phyloP scores from a whole-genome alignment of 1,284 basidiomycete species.

The Tilletia setariae region DNA sequence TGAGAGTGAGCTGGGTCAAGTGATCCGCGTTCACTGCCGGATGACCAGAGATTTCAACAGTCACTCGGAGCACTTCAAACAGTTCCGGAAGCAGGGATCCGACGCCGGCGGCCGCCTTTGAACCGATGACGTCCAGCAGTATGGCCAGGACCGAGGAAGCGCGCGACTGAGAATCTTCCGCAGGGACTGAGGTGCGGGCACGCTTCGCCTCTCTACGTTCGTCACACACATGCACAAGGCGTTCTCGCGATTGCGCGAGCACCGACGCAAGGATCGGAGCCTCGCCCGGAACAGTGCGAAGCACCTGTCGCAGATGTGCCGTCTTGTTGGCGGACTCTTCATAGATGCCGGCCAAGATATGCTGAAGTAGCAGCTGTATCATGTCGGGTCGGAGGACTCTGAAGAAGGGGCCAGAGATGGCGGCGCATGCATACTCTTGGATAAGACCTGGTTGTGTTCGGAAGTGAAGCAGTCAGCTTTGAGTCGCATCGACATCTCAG shows the following conservation, averaged over 20 bases:
- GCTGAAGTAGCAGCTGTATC: slow-evolving; percentile 62
- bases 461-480: background rate
- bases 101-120: background rate
- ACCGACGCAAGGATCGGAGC: slow-evolving; percentile 63
- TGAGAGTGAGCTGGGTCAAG: slow-evolving; percentile 75
- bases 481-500: slow-evolving; percentile 10
- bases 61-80: slow-evolving; percentile 69
- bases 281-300: slow-evolving; percentile 37
- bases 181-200: slow-evolving; percentile 20
- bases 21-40: slow-evolving; percentile 73
- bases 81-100: slow-evolving; percentile 70
- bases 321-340: slow-evolving; percentile 28
- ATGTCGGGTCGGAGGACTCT: slow-evolving; percentile 60
- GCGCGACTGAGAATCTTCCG: slow-evolving; percentile 11
- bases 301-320: slow-evolving; percentile 27
- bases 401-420: slow-evolving; percentile 59
- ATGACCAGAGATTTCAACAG: slow-evolving; percentile 62
- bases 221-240: slow-evolving; percentile 56
- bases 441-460: slow-evolving; percentile 18
- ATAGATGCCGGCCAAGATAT: slow-evolving; percentile 54
- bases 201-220: slow-evolving; percentile 56
- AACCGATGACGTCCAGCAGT: slow-evolving; percentile 19
- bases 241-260: slow-evolving; percentile 63
- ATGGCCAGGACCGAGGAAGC: slow-evolving; percentile 3
- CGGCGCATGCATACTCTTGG: slow-evolving; percentile 54